Conservation (phyloP, 768 basidiomycete species). For the Hemileccinum rubropunctum region DNA sequence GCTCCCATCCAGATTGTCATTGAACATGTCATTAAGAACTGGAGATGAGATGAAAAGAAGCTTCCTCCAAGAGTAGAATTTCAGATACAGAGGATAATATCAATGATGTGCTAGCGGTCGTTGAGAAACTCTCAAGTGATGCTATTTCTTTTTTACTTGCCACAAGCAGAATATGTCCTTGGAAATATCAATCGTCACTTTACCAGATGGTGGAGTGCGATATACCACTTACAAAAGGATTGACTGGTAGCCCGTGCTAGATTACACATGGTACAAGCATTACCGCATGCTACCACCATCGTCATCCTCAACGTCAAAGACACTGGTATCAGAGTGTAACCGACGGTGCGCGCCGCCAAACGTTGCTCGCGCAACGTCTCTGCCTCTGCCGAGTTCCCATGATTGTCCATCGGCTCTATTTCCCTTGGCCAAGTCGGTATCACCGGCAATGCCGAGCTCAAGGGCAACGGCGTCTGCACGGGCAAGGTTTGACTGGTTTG, state of each 20-base stretch:
- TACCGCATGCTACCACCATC: conserved; percentile 11
- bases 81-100: conserved; percentile 12
- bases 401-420: conserved; percentile 36
- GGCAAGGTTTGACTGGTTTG: conserved; percentile 58
- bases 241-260: too few species aligned
- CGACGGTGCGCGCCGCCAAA: conserved; percentile 27
- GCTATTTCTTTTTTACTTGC: too few species aligned
- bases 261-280: background rate
- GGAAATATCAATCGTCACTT: too few species aligned
- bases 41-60: conserved; percentile 11
- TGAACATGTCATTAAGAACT: conserved; percentile 15
- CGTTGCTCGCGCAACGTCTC: conserved; percentile 47
- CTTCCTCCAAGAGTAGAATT: conserved; percentile 8
- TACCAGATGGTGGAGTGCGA: too few species aligned
- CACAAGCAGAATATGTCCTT: too few species aligned
- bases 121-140: too few species aligned
- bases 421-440: conserved; percentile 46
- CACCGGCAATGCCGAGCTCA: conserved; percentile 48
- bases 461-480: conserved; percentile 63
- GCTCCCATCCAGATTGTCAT: background rate
- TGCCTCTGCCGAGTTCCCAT: conserved; percentile 54
- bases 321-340: conserved; percentile 1
- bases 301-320: conserved; percentile 13
- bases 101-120: background rate
- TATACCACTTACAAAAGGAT: too few species aligned